phyloP scores from a whole-genome alignment of 2,329 filamentous ascomycete genomes.

The Colletotrichum tabaci region DNA sequence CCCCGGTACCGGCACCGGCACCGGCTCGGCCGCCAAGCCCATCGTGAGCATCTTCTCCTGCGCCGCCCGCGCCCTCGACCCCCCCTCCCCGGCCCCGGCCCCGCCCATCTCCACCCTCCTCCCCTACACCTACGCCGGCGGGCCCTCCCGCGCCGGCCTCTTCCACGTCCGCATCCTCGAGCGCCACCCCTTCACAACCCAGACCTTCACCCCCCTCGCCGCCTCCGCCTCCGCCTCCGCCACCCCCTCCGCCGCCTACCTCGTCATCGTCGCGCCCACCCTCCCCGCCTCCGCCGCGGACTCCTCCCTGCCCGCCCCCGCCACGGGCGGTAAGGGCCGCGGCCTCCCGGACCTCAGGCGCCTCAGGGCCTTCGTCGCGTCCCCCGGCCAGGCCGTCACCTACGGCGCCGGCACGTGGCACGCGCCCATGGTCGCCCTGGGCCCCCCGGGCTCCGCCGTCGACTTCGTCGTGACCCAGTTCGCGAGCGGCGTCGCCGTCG shows the following conservation, averaged over 20 bases:
- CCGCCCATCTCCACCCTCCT: constrained; percentile 40
- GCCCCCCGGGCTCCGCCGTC: constrained; percentile 69
- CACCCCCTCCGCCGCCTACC: constrained; percentile 68
- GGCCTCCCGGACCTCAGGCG: constrained; percentile 81
- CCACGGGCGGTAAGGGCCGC: constrained; percentile 53
- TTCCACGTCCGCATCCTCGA: constrained; percentile 85
- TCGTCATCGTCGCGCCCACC: constrained; percentile 91
- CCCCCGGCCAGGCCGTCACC: constrained; percentile 86
- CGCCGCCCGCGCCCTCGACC: constrained; percentile 71
- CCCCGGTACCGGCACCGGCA: too few species aligned
- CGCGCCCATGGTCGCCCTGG: constrained; percentile 94
- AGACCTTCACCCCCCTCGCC: constrained; percentile 88
- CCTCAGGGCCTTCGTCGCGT: constrained; percentile 84
- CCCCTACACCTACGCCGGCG: constrained; percentile 37
- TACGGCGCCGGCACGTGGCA: constrained; percentile 96
- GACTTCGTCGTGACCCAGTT: constrained; percentile 94
- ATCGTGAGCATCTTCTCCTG: constrained; percentile 94
- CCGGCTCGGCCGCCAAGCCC: constrained; percentile 59
- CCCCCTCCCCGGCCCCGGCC: constrained; percentile 12
- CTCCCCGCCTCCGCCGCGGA: constrained; percentile 57
- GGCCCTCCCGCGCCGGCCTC: constrained; percentile 35
- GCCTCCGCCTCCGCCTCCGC: constrained; percentile 47
- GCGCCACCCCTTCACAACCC: constrained; percentile 92
- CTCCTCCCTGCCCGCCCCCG: constrained; percentile 58
- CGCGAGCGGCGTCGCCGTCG: constrained; percentile 82